phyloP scores from a whole-genome alignment of 78 protist species.

The Dictyostelium discoideum region DNA sequence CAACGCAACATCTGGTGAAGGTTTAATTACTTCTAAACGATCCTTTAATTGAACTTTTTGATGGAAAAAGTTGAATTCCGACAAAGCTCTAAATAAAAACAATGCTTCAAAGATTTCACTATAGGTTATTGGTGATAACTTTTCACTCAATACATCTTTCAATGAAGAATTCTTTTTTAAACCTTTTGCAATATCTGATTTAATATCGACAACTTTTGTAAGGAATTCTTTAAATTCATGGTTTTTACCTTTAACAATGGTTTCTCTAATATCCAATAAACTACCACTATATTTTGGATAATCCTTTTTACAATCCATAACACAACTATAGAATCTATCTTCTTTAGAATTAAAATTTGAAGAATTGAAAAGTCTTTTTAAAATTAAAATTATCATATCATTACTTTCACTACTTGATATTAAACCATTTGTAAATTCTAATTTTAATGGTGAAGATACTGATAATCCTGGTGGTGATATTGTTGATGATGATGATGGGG shows the following conservation, averaged over 20 bases:
- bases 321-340: not conserved
- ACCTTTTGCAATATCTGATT: not conserved
- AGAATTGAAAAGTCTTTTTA: not conserved
- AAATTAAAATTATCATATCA: not conserved
- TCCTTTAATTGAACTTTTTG: not conserved
- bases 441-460: no score
- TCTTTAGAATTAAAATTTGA: not conserved
- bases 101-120: not conserved
- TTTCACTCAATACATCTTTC: not conserved
- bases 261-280: not conserved
- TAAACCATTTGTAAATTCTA: not conserved
- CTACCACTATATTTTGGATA: constrained; percentile 5
- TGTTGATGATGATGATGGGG: not conserved
- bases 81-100: not conserved
- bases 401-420: not conserved
- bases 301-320: not conserved
- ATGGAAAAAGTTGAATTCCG: not conserved
- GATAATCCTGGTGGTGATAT: not conserved
- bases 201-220: not conserved
- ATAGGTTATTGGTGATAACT: not conserved
- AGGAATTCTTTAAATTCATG: not conserved
- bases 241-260: not conserved
- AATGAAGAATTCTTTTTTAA: not conserved
- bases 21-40: not conserved
- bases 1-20: not conserved